Base-by-base conservation (phyloP, 257 asterid species). In the Misopates orontium region DNA sequence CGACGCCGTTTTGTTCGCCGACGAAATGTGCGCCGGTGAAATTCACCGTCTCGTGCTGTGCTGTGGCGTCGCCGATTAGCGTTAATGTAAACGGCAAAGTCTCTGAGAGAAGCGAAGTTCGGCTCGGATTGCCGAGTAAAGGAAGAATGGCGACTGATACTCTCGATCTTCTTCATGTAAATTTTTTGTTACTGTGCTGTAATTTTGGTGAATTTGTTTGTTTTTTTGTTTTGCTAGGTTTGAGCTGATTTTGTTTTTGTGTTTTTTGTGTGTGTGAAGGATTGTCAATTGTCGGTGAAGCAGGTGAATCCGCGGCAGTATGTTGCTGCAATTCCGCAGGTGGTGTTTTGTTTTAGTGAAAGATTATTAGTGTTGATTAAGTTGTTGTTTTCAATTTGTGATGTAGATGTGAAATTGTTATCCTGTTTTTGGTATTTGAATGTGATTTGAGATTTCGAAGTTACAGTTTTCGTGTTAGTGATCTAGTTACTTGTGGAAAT, bases 41-140 rank as follows among this genome's bases (percentile, higher is more conserved):
- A 36, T 36, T 36, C 10, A 36, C 42, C 1, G 42, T 36, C 1
- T 36, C 42, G 42, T 36, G 42, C 8, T 36, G 42, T 36, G 42
- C 42, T 5, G 42, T 36, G 42, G 42, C 42, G 64, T 66, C 84
- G 14, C 84, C 91, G 68, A 66, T 71, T 11, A 68, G 80, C 25
- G 95, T 85, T 23, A 88, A 90, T 58, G 90, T 67, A 25, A 86
- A 82, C 1, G 73, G 24, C 63, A 76, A 23, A 48, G 25, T 75
- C 8, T 12, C 63, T 5, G 84, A 83, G 19, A 78, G 99, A 54
- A 75, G 57, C 53, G 93, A 84, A 69, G 83, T 94, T 74, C 96
- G 99, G 22, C 83, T 94, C n/a, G 99, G 99, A 12, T 76, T 94
- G 83, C 99, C 99, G 41, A 94, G 99, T 68, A 94, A 94, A 81